Percentiles rank a stretch among this genome's conserved stretches.
Evolutionary conservation across 2,329 filamentous ascomycete genomes (phyloP).

Genomic region (Aspergillus intermedius): DNA sequence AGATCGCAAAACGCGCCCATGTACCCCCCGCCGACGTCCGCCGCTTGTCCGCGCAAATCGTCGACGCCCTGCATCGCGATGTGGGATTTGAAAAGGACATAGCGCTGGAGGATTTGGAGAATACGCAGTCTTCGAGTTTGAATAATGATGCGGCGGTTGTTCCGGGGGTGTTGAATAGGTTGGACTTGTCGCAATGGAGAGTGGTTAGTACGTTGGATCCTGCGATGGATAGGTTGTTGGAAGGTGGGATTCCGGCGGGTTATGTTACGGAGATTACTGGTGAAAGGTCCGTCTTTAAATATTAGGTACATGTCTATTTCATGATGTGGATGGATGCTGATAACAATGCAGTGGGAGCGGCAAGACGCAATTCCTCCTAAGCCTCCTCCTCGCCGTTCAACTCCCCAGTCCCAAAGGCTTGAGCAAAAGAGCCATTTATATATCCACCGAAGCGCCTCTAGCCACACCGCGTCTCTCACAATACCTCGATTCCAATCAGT

Average conservation of each 20-base stretch:
- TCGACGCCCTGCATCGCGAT: conserved; percentile 61
- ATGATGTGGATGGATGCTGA: background rate
- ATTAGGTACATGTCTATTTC: no score
- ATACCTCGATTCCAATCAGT: conserved; percentile 62
- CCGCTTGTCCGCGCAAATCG: conserved; percentile 61
- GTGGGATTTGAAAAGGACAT: conserved; percentile 36
- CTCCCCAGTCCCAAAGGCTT: conserved; percentile 67
- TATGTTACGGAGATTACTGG: conserved; percentile 85
- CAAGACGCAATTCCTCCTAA: conserved; percentile 89
- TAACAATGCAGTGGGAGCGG: conserved; percentile 61
- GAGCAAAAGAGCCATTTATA: conserved; percentile 73
- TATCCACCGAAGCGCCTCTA: conserved; percentile 84
- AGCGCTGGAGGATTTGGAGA: conserved; percentile 48
- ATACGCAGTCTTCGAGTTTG: conserved; percentile 13
- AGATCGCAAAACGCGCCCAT: conserved; percentile 79
- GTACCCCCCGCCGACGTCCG: conserved; percentile 75
- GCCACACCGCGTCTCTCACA: conserved; percentile 76
- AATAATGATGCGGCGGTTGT: conserved; percentile 15
- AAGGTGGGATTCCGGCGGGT: conserved; percentile 73
- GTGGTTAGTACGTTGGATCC: conserved; percentile 76
- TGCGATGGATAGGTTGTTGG: conserved; percentile 62
- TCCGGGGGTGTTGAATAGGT: conserved; percentile 20
- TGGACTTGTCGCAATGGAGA: conserved; percentile 39
- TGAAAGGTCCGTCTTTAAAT: conserved; percentile 58
- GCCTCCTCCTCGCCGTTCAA: conserved; percentile 76